Base-by-base conservation (phyloP, 2,329 filamentous ascomycete species). In the Nemania diffusa region DNA sequence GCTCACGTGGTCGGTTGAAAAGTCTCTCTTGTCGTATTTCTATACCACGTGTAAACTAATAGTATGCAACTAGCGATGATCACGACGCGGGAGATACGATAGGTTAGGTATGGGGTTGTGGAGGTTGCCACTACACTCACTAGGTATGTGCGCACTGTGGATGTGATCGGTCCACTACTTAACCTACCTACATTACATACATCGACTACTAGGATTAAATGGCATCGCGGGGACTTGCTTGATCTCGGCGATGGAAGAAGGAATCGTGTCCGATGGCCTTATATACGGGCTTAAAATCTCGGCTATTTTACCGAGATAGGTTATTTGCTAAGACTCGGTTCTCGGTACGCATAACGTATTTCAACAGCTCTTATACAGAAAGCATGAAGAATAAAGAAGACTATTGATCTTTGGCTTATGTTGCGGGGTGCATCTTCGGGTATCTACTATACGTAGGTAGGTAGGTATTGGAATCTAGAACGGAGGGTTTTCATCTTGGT, bases 11-110 rank as follows among this genome's bases (percentile, higher is more conserved):
- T 11, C n/a, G 2, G 26, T 34, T 26, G 2, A 44, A 27, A 22
- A 40, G 17, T 56, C 11, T 42, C 11, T 42, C 52, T 40, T 15
- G 29, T 40, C 51, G 34, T 57, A 46, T 63, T 63, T 15, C 22
- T 24, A 48, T 34, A 55, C 62, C 56, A 60, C 57, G 56, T 60
- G 57, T 24, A 48, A 42, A 52, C 20, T n/a, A 44, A 11, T 24
- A 27, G 20, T 20, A 58, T 53, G 46, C 34, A 32, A 46, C 55
- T 22, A 53, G 24, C 13, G 37, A 27, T 17, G 29, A 26, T 52
- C 46, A 24, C 32, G 34, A 46, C 37, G 5, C n/a, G 32, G 26
- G 11, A 32, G 20, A 15, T 20, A n/a, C n/a, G n/a, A n/a, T n/a
- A n/a, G n/a, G n/a, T n/a, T n/a, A n/a, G n/a, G n/a, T n/a, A 22